phyloP scores from a whole-genome alignment of 129 eudicot species.

The Ambrosia trifida region DNA sequence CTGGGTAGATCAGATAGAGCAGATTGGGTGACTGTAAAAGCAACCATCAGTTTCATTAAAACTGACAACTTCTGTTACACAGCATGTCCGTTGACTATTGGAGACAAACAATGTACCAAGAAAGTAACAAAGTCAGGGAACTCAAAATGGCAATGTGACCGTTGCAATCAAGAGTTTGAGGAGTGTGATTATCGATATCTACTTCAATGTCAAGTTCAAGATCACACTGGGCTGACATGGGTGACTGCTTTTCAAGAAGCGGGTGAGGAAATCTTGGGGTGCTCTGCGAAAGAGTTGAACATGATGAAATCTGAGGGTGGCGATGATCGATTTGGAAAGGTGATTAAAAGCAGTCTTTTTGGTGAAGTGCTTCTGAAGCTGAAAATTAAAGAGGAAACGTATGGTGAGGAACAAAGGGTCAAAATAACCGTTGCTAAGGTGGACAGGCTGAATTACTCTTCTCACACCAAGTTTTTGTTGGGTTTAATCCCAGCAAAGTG shows the following conservation, averaged over 20 bases:
- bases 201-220: conserved; percentile 87
- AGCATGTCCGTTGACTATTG: conserved; percentile 79
- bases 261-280: conserved; percentile 83
- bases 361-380: conserved; percentile 59
- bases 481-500: conserved; percentile 40
- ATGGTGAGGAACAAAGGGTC: conserved; percentile 88
- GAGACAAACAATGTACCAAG: conserved; percentile 79
- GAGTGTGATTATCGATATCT: conserved; percentile 92
- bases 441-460: conserved; percentile 62
- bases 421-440: conserved; percentile 74
- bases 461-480: conserved; percentile 57
- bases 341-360: conserved; percentile 52
- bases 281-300: conserved; percentile 72
- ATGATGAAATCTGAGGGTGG: conserved; percentile 52
- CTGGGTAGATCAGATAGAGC: conserved; percentile 91
- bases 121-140: conserved; percentile 75
- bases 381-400: conserved; percentile 79
- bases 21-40: conserved; percentile 89
- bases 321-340: conserved; percentile 50
- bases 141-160: conserved; percentile 81
- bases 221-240: conserved; percentile 88
- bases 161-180: conserved; percentile 87
- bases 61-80: conserved; percentile 86
- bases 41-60: conserved; percentile 60
- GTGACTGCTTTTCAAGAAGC: conserved; percentile 93